phyloP scores from a whole-genome alignment of 78 protist species.

The Dictyostelium discoideum region dicty_2.7 NC_007088.5:6736501-6737000 shows the following conservation, averaged over 20 bases:
- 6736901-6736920: conserved; percentile 20
- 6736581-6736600: not conserved
- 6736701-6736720: not conserved
- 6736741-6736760: conserved; percentile 2
- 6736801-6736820: not conserved
- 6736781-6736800: not conserved
- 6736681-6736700: not conserved
- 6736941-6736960: conserved; percentile 34
- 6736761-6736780: not conserved
- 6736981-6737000: conserved; percentile 78
- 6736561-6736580: not conserved
- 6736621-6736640: not conserved
- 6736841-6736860: not conserved
- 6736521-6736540: not conserved
- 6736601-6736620: not conserved
- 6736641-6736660: not conserved
- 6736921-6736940: conserved; percentile 44
- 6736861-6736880: conserved; percentile 20
- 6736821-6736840: conserved; percentile 21
- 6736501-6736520: not conserved
- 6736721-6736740: not conserved
- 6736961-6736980: conserved; percentile 16
- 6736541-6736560: not conserved
- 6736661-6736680: not conserved
- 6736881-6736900: conserved; percentile 7